phyloP scores from a whole-genome alignment of 805 yeast genomes.

The Monosporozyma aerobia region DNA sequence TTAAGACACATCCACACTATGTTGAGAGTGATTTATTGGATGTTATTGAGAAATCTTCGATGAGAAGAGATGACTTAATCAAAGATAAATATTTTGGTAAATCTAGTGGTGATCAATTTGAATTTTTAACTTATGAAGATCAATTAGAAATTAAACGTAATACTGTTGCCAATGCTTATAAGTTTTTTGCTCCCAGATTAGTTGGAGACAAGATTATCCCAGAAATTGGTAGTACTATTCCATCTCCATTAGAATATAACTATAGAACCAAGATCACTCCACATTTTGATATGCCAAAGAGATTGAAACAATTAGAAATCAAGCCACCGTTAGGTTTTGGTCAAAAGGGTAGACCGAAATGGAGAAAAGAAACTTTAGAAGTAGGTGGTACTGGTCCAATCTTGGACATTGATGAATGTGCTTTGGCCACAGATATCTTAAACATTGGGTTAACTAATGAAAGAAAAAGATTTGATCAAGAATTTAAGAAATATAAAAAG shows the following conservation, averaged over 20 bases:
- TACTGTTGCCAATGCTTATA: conserved; percentile 75
- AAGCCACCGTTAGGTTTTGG: conserved; percentile 85
- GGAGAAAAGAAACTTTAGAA: conserved; percentile 40
- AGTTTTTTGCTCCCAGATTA: conserved; percentile 58
- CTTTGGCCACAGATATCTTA: conserved; percentile 75
- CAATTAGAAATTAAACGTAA: conserved; percentile 66
- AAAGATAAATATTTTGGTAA: conserved; percentile 74
- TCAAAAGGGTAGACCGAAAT: conserved; percentile 65
- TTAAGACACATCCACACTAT: conserved; percentile 66
- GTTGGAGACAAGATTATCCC: conserved; percentile 43
- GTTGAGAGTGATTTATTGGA: conserved; percentile 66
- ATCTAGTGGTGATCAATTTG: conserved; percentile 94
- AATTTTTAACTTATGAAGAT: conserved; percentile 59
- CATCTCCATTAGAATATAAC: conserved; percentile 65
- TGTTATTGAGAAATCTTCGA: conserved; percentile 36
- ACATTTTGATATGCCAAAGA: conserved; percentile 76
- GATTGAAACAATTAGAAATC: conserved; percentile 32
- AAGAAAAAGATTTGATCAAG: conserved; percentile 44
- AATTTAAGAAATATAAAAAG: conserved; percentile 43
- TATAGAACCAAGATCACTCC: conserved; percentile 95
- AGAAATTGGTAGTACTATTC: conserved; percentile 49
- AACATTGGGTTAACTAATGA: conserved; percentile 68
- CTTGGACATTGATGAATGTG: conserved; percentile 88
- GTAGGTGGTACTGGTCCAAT: conserved; percentile 55
- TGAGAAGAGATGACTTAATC: conserved; percentile 50